Conservation (phyloP, 129 eudicot species). For the Flaveria brownii region DNA sequence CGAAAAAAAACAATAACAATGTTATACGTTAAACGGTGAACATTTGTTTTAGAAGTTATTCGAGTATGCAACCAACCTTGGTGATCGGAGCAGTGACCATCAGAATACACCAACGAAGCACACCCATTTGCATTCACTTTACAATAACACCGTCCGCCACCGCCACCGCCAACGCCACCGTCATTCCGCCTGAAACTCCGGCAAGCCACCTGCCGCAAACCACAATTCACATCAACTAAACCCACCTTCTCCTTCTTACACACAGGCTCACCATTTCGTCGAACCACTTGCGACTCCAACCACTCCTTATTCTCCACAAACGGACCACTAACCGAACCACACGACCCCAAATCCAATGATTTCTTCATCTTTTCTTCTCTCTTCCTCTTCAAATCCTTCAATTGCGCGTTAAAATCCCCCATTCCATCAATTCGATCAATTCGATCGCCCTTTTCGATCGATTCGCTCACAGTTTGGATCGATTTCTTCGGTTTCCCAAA, state of each 20-base stretch:
- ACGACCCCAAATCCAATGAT: neutral
- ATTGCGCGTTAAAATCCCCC: slow-evolving; percentile 6
- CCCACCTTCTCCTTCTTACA: slow-evolving; percentile 37
- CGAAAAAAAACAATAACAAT: too few relatives aligned
- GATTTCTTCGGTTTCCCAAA: slow-evolving; percentile 30
- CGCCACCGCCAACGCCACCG: too few relatives aligned
- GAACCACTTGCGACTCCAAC: neutral
- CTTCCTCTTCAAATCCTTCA: slow-evolving; percentile 26
- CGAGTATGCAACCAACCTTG: too few relatives aligned
- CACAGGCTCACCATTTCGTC: slow-evolving; percentile 2
- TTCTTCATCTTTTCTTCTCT: slow-evolving; percentile 40
- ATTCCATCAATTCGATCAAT: neutral
- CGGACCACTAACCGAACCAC: slow-evolving; percentile 20
- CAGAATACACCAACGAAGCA: too few relatives aligned
- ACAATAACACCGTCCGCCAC: too few relatives aligned
- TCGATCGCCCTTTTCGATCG: neutral
- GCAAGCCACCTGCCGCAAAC: neutral
- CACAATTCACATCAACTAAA: neutral
- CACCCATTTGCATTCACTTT: too few relatives aligned
- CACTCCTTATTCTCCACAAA: slow-evolving; percentile 29
- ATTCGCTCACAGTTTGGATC: neutral
- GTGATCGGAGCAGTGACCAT: too few relatives aligned
- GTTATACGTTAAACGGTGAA: too few relatives aligned
- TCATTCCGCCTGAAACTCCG: neutral
- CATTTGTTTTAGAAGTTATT: too few relatives aligned